These are phyloP conservation scores for Micromonas commoda DNA, from an alignment of 139 green algal species.

Conservation along the genomic window DNA sequence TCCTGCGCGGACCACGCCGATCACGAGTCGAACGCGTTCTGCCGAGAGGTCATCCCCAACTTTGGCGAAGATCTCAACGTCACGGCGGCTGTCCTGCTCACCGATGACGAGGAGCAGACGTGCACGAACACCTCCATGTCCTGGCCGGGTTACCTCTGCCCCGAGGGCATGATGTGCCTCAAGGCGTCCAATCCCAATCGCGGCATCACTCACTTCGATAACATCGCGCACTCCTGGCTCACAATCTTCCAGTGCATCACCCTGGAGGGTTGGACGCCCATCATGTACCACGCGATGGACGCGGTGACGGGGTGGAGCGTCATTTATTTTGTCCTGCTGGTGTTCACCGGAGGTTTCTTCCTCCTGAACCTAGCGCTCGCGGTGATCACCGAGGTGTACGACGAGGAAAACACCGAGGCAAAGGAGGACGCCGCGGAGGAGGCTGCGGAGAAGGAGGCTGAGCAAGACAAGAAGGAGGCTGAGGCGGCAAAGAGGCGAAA, in stretches of 20 bases:
- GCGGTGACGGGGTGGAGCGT: constrained; percentile 22
- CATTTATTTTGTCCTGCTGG: constrained; percentile 35
- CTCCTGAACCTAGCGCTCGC: constrained; percentile 35
- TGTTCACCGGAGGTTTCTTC: constrained; percentile 36
- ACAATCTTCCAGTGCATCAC: constrained; percentile 35
- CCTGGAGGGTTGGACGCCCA: constrained; percentile 28
- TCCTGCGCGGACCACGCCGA: background rate
- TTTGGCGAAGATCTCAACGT: background rate
- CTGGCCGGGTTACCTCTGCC: constrained; percentile 2
- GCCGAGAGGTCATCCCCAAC: background rate
- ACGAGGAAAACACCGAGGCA: background rate
- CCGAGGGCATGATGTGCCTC: constrained; percentile 5
- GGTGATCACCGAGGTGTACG: constrained; percentile 36
- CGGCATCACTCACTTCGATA: constrained; percentile 33
- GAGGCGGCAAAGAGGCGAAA: background rate
- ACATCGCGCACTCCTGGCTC: constrained; percentile 22
- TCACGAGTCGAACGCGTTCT: background rate
- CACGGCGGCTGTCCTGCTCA: background rate
- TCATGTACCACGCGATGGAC: constrained; percentile 32
- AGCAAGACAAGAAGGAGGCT: background rate
- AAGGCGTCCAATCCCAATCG: constrained; percentile 18
- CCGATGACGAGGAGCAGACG: background rate
- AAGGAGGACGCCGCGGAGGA: background rate
- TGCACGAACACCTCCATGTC: constrained; percentile 12
- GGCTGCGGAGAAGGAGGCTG: background rate